Base-by-base conservation (phyloP, 345 rosid genomes). In the Noccaea caerulescens region DNA sequence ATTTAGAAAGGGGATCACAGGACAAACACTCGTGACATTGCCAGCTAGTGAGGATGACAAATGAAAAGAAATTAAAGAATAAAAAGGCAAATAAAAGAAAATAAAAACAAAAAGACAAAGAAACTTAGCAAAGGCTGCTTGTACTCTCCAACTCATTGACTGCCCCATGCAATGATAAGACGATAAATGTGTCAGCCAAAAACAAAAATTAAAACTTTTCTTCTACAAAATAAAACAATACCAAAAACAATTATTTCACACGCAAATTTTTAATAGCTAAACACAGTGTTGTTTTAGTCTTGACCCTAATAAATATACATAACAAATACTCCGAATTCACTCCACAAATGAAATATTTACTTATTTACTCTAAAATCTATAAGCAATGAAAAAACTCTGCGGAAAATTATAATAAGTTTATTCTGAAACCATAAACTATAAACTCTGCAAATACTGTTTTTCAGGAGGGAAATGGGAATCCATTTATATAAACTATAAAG, bases 181-280 rank as follows among this genome's bases (percentile, higher is more conserved):
- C 73, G 86, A 77, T 76, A 71, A 70, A 45, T 70, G 67, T 82
- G 87, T 73, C 87, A 80, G 84, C 68, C 46, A 82, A 71, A 73
- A 36, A 30, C 47, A 63, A 66, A 61, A 16, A n/a, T 30, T 14
- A 58, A 42, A 27, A 46, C 46, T 30, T 52, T 64, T 42, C 8
- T 20, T 27, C 56, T 13, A 32, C 32, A 59, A 4, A 41, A 42
- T 13, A 12, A 51, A 52, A 52, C 27, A 39, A 66, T 42, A 34
- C 47, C 41, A 7, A 23, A 56, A 47, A 41, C 27, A 30, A 58
- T 14, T 30, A 39, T 73, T 20, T 56, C 71, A 66, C 71, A 65
- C 30, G 27, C 45, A 65, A 37, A 5, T 44, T 36, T 8, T 5
- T 60, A 41, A 32, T 33, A 69, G 63, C 36, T 72, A 72, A 43